phyloP scores from a whole-genome alignment of 805 yeast genomes.

The Myxozyma neglecta region DNA sequence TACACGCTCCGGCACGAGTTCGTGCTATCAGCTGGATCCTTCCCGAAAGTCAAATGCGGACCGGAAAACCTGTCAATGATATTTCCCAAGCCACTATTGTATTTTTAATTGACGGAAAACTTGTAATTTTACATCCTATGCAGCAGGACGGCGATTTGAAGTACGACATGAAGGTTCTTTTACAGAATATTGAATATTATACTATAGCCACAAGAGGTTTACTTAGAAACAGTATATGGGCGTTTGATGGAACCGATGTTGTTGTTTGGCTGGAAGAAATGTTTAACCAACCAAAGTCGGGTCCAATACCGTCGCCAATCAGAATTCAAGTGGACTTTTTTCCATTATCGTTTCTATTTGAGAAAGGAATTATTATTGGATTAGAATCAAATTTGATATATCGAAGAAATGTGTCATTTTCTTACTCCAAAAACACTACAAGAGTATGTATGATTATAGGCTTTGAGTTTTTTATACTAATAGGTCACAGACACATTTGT shows the following conservation, averaged over 20 bases:
- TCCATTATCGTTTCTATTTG: constrained; percentile 50
- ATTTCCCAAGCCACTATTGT: constrained; percentile 35
- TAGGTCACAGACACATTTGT: constrained; percentile 25
- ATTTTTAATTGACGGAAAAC: constrained; percentile 43
- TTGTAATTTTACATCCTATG: constrained; percentile 36
- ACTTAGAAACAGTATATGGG: constrained; percentile 42
- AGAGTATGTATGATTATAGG: constrained; percentile 1
- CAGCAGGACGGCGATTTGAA: constrained; percentile 19
- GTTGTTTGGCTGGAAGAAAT: constrained; percentile 30
- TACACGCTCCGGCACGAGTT: constrained; percentile 44
- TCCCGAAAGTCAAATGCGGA: constrained; percentile 31
- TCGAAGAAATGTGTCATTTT: constrained; percentile 40
- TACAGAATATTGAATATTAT: constrained; percentile 43
- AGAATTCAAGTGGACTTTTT: constrained; percentile 47
- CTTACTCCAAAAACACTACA: constrained; percentile 34
- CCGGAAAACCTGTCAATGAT: constrained; percentile 32
- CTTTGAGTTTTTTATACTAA: neutral
- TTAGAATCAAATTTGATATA: constrained; percentile 48
- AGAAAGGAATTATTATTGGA: constrained; percentile 52
- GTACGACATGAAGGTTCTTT: constrained; percentile 37
- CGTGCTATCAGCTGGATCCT: constrained; percentile 40
- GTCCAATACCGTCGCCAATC: constrained; percentile 28
- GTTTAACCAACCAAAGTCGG: constrained; percentile 8
- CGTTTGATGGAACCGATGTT: constrained; percentile 44
- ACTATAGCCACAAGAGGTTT: constrained; percentile 34